Percentiles rank a stretch among this genome's conserved stretches.
Conservation (phyloP, 495 filamentous ascomycete genomes). For the Antarctomyces pellizariae region DNA sequence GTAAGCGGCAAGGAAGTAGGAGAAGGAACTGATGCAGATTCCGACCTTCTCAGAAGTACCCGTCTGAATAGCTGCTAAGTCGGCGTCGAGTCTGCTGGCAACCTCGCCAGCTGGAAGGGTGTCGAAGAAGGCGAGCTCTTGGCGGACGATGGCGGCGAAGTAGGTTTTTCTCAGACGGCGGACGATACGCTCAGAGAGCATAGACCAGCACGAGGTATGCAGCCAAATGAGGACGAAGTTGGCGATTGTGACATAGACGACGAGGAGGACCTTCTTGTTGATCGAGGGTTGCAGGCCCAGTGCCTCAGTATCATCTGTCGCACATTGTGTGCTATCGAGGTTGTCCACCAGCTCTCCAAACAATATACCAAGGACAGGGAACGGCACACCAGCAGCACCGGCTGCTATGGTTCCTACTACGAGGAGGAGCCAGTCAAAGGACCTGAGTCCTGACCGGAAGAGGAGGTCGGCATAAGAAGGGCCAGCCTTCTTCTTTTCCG, state of each 20-base stretch:
- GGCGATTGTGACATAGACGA: slow-evolving; percentile 38
- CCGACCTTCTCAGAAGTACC: slow-evolving; percentile 44
- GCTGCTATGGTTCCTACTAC: slow-evolving; percentile 24
- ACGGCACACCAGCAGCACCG: slow-evolving; percentile 39
- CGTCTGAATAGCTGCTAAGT: slow-evolving; percentile 34
- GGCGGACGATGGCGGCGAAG: slow-evolving; percentile 28
- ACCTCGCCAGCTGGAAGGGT: slow-evolving; percentile 31
- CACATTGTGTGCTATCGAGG: slow-evolving; percentile 11
- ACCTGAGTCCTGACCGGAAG: too few species aligned
- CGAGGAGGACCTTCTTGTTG: slow-evolving; percentile 26
- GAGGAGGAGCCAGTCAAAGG: too few species aligned
- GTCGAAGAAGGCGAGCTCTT: slow-evolving; percentile 38
- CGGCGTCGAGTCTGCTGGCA: slow-evolving; percentile 32
- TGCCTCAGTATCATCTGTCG: neutral
- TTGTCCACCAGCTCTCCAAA: slow-evolving; percentile 43
- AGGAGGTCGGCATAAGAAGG: too few species aligned
- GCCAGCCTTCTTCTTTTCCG: too few species aligned
- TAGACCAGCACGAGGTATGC: slow-evolving; percentile 28
- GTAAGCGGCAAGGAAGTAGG: slow-evolving; percentile 37
- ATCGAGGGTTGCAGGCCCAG: too few species aligned
- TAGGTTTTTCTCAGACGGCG: slow-evolving; percentile 34
- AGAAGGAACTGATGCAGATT: slow-evolving; percentile 27
- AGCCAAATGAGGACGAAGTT: slow-evolving; percentile 35
- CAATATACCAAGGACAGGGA: slow-evolving; percentile 39
- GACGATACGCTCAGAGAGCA: slow-evolving; percentile 33